These are phyloP conservation scores for Globisporangium uncinulatum DNA, from an alignment of 352 stramenopile species.

Conservation along the genomic window DNA sequence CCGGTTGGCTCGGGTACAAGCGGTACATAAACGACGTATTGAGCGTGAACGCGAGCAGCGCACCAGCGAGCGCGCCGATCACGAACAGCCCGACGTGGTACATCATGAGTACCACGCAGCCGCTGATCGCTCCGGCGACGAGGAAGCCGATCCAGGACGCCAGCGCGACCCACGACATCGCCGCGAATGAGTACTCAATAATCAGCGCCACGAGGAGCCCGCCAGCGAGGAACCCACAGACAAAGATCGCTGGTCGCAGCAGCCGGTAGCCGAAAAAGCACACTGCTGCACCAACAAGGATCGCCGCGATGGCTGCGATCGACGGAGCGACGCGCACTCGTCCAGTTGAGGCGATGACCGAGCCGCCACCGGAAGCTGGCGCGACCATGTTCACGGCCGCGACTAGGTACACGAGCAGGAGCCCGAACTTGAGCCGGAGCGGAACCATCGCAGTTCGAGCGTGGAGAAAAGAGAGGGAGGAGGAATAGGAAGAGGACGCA, in stretches of 20 bases:
- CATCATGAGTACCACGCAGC: constrained; percentile 38
- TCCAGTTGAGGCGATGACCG: constrained; percentile 31
- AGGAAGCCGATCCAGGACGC: constrained; percentile 57
- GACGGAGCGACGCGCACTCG: constrained; percentile 36
- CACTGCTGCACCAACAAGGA: constrained; percentile 37
- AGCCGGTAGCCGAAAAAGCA: constrained; percentile 52
- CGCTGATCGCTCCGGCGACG: constrained; percentile 30
- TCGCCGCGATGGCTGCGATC: constrained; percentile 41
- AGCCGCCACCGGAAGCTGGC: constrained; percentile 2
- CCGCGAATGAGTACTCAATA: constrained; percentile 44
- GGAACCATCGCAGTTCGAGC: not conserved
- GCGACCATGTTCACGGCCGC: not conserved
- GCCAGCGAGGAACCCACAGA: constrained; percentile 65
- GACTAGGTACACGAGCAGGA: not conserved
- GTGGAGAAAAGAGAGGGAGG: not conserved
- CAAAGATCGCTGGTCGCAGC: constrained; percentile 54
- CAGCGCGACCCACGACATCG: constrained; percentile 39
- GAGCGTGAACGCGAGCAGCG: constrained; percentile 22
- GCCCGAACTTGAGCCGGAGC: not conserved
- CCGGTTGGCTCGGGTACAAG: constrained; percentile 37
- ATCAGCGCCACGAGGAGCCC: constrained; percentile 53
- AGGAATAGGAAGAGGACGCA: not conserved
- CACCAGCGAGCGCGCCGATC: constrained; percentile 26
- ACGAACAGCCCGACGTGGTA: constrained; percentile 49
- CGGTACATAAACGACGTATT: constrained; percentile 31